Base-by-base conservation (phyloP, 1,284 basidiomycete species). In the Trametes hirsuta region DNA sequence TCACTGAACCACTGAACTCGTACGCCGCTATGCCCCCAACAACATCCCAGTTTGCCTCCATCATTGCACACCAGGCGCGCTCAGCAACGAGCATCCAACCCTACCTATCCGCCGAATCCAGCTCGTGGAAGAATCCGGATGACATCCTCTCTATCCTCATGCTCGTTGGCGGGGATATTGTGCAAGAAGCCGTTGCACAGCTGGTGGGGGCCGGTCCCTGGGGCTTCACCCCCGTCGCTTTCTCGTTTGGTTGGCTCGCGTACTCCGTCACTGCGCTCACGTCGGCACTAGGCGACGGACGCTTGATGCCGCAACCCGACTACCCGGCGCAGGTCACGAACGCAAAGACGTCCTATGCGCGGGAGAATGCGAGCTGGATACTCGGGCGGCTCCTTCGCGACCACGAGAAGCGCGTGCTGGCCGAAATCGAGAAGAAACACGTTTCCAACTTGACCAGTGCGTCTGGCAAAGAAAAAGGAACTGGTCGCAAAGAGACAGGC, bases 161-260 rank as follows among this genome's bases (percentile, higher is more conserved):
- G 62, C 67, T 76, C 59, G 74, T 77, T 60, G 75, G 75, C 51
- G 73, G 72, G 22, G 73, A 76, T 61, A 69, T 76, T 59, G 70
- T 76, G 49, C 71, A 71, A 52, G 59, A 66, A 30, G 72, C 74
- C 1, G 61, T 77, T 41, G 72, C 75, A 9, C 73, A 75, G 55
- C 70, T 76, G 40, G 64, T 69, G 36, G 68, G 69, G 4, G 60
- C 62, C 42, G 62, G 64, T 24, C 58, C 49, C 55, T 30, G 30
- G 30, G 8, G 8, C 30, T 64, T 75, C 60, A 65, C 66, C 36
- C 75, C 75, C 10, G 72, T 76, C 46, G 74, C 75, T 10, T 76
- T 76, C 62, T 74, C 72, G n/a, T 76, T 77, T 60, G 75, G 75
- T 30, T 77, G 74, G 75, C 72, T 75, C 35, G 71, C 71, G 14